phyloP scores from a whole-genome alignment of 2,329 filamentous ascomycete species.

The Massarina eburnea region DNA sequence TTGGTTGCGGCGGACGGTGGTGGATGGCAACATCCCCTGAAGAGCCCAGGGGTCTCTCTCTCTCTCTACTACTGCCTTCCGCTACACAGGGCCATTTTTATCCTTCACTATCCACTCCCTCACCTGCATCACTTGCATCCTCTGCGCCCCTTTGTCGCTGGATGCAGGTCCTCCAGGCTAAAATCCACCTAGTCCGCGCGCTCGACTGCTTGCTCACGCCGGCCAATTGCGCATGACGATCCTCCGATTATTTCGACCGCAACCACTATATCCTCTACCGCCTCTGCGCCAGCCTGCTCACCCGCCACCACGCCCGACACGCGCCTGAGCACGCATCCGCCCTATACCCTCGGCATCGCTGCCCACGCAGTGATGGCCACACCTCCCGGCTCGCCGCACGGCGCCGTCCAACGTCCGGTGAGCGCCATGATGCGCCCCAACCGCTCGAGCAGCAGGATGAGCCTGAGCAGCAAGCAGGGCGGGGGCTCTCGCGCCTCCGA shows the following conservation, averaged over 20 bases:
- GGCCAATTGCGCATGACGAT: constrained; percentile 15
- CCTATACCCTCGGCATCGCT: constrained; percentile 15
- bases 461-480: constrained; percentile 74
- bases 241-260: constrained; percentile 8
- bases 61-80: no score
- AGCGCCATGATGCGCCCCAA: constrained; percentile 78
- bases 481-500: constrained; percentile 82
- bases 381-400: constrained; percentile 42
- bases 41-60: no score
- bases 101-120: background rate
- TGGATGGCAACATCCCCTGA: no score
- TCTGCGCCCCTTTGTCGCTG: constrained; percentile 8
- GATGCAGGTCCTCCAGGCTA: constrained; percentile 12
- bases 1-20: no score
- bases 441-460: constrained; percentile 82
- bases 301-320: constrained; percentile 13
- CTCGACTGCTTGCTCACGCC: constrained; percentile 4
- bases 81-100: no score
- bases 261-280: constrained; percentile 13
- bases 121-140: background rate
- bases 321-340: constrained; percentile 4
- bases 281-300: constrained; percentile 10
- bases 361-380: constrained; percentile 38
- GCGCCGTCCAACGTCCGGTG: constrained; percentile 65
- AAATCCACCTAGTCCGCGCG: constrained; percentile 14